Evolutionary conservation across 305 asterid species (phyloP), one percentile per base, ranked within the genome.

Genomic region (Ajuga reptans): DNA sequence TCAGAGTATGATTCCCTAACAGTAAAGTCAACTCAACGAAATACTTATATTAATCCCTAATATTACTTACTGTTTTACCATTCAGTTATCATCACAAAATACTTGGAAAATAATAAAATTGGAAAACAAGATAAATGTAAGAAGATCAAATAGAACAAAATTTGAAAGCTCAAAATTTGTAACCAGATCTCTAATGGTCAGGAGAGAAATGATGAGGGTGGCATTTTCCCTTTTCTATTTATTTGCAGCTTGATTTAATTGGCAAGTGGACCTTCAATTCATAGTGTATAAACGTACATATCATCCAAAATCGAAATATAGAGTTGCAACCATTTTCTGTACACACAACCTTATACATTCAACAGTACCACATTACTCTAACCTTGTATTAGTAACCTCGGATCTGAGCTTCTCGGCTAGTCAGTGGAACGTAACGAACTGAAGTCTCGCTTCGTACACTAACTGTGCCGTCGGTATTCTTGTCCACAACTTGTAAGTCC

Each of bases 401-500:
- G 53, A 85, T 52, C 78, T 89, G 96, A 64, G 88, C 84, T 62
- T 89, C 96, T 68, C 85, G 85, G 81, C 92, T 85, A 0, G 95
- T 89, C 51, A 89, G 73, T 10, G 96, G 96, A 72, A 89, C 89
- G 58, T 92, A 92, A 11, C 96, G 89, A 65, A 93, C 98, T 29
- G 89, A 82, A 62, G 97, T 89, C 81, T 87, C 96, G 41, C 80
- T 82, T 1, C 78, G 85, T 46, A 85, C 78, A 57, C 83, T 84
- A 8, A 86, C 3, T 9, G 88, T 74, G 64, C 97, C 95, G 42
- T 90, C 95, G 45, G 55, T 21, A 8, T 82, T 79, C 90, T 93
- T 90, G 80, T 93, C 97, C 72, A 92, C 87, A 33, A 92, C 94
- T 78, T 85, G 82, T 73, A 93, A 85, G 63, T 87, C 97, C 83